These are phyloP conservation scores for Solanum neorickii DNA, from an alignment of 257 asterid species.

Conservation along the genomic window DNA sequence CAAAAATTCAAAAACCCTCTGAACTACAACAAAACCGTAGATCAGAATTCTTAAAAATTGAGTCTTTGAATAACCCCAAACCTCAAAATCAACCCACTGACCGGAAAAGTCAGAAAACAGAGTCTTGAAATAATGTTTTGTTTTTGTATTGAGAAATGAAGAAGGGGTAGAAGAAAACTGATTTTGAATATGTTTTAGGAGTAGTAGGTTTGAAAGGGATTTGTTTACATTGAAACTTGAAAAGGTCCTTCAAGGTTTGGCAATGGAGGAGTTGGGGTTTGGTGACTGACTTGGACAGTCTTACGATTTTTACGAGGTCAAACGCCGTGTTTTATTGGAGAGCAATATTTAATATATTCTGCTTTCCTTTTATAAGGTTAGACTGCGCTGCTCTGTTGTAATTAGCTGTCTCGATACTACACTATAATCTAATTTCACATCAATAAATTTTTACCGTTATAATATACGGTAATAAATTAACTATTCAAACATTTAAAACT, in stretches of 20 bases:
- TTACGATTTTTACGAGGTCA: slow-evolving; percentile 10
- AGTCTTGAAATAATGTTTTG: not conserved
- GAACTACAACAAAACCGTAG: not conserved
- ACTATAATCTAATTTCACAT: not conserved
- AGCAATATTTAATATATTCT: not conserved
- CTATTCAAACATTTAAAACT: not conserved
- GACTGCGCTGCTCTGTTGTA: not conserved
- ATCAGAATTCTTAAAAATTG: not conserved
- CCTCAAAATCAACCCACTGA: not conserved
- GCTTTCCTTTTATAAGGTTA: not conserved
- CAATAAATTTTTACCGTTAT: not conserved
- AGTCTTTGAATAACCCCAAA: not conserved
- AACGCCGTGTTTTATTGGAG: not conserved
- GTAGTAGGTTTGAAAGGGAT: not conserved
- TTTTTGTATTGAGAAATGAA: not conserved
- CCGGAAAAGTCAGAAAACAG: not conserved
- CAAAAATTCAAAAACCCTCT: not conserved
- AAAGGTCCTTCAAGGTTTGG: not conserved
- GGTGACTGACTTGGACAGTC: not conserved
- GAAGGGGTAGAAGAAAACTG: not conserved
- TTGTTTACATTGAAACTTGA: not conserved
- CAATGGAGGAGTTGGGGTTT: not conserved
- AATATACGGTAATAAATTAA: not conserved
- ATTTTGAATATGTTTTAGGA: not conserved
- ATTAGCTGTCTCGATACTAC: not conserved